Base-by-base conservation (phyloP, 1,284 basidiomycete genomes). In the Bjerkandera adusta region DNA sequence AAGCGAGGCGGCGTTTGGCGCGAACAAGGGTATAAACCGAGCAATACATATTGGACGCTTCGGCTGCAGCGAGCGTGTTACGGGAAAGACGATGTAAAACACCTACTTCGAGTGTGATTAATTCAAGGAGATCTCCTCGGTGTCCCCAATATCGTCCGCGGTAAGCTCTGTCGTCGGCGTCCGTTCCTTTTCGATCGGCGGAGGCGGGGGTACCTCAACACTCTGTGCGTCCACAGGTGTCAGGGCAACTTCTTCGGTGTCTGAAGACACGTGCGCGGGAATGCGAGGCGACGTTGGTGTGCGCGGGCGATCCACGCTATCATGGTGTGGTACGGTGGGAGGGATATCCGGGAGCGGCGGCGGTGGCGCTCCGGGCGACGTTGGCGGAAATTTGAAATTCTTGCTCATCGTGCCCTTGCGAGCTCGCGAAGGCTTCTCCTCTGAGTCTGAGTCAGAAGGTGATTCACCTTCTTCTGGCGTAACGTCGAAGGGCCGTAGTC, bases 121-220 rank as follows among this genome's bases (percentile, higher is more conserved):
- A 52, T 69, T 74, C 36, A 76, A 54, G 22, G 71, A 75, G 25
- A 80, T 77, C 53, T 89, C 87, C 33, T 80, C 86, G 7, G 85
- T 88, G 60, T 83, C 83, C 0, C 85, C 87, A 34, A 89, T 74
- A 22, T 88, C 86, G 36, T 83, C 83, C 0, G 64, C 75, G 11
- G 79, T 76, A 24, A 81, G 79, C 30, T 69, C 59, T 11, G 68
- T 68, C 18, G 55, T 55, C 46, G 61, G 60, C 47, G 65, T 65
- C 50, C 72, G 69, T 63, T 89, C 85, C 66, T 89, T 88, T 58
- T 86, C 83, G 13, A 87, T 73, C 1, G 83, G 83, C 20, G 86
- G 85, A 1, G 85, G 87, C 0, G 86, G 81, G 3, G 84, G 85
- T 7, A 89, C 82, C 58, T 89, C 86, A 16, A 86, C 81, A 44